These are phyloP conservation scores for Pilasporangium apinafurcum DNA, from an alignment of 352 stramenopile species.

Conservation along the genomic window DNA sequence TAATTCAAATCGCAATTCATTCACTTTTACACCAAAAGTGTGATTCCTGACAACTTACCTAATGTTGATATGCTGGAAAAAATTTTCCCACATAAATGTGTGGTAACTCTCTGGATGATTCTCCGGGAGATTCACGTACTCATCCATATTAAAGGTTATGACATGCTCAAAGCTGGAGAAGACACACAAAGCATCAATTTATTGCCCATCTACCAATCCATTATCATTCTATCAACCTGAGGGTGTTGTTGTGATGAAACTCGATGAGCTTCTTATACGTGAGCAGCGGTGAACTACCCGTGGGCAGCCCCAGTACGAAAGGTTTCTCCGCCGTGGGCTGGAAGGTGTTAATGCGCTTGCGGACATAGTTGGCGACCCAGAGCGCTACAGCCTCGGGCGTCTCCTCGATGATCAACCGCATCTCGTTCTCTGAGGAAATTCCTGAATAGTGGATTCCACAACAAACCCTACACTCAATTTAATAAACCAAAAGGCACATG, in stretches of 20 bases:
- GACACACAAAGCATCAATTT: background rate
- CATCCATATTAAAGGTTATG: conserved; percentile 91
- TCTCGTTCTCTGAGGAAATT: conserved; percentile 10
- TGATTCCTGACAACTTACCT: conserved; percentile 20
- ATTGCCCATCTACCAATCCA: background rate
- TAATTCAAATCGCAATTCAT: conserved; percentile 1
- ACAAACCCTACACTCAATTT: background rate
- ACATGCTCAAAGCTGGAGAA: conserved; percentile 71
- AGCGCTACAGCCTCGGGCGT: conserved; percentile 47
- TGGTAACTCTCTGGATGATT: conserved; percentile 87
- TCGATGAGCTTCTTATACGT: conserved; percentile 82
- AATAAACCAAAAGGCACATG: background rate
- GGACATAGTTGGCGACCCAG: conserved; percentile 81
- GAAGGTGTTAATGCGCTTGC: conserved; percentile 77
- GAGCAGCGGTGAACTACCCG: conserved; percentile 77
- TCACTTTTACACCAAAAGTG: background rate
- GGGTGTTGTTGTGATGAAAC: conserved; percentile 30
- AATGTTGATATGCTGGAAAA: conserved; percentile 89
- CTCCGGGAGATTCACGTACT: conserved; percentile 77
- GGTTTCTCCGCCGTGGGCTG: conserved; percentile 53
- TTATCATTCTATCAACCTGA: conserved; percentile 16
- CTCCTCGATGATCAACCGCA: conserved; percentile 86
- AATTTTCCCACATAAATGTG: conserved; percentile 87
- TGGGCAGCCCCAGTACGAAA: conserved; percentile 86
- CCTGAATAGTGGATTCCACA: conserved; percentile 1